phyloP scores from a whole-genome alignment of 2,329 filamentous ascomycete genomes.

The Whalleya microplaca region DNA sequence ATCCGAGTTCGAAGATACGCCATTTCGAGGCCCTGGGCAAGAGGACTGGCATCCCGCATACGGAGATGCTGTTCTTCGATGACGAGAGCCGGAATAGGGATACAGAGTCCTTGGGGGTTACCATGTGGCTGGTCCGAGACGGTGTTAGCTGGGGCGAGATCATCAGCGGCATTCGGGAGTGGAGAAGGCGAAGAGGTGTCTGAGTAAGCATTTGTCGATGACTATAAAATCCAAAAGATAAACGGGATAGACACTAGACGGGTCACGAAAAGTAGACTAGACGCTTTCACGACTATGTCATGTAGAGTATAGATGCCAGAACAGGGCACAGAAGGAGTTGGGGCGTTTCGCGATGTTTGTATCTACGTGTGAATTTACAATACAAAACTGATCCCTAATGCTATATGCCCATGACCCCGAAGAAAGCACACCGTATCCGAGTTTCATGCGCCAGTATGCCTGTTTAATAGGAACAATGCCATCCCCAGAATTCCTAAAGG shows the following conservation, averaged over 20 bases:
- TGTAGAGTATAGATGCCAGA: background rate
- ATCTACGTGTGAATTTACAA: background rate
- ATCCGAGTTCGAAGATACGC: constrained; percentile 79
- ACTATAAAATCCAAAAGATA: too few relatives aligned
- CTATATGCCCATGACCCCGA: background rate
- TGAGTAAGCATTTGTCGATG: constrained; percentile 7
- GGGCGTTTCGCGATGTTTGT: background rate
- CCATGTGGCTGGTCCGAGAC: constrained; percentile 80
- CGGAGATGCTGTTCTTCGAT: constrained; percentile 95
- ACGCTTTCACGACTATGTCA: background rate
- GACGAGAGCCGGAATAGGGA: constrained; percentile 87
- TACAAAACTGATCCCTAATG: background rate
- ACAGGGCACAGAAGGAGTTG: background rate
- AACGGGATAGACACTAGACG: too few relatives aligned
- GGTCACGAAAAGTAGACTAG: too few relatives aligned
- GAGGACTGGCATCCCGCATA: constrained; percentile 70
- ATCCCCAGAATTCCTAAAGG: background rate
- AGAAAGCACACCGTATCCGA: background rate
- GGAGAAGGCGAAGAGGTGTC: constrained; percentile 70
- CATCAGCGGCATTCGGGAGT: constrained; percentile 77
- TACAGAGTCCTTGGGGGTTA: constrained; percentile 77
- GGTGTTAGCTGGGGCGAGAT: constrained; percentile 78
- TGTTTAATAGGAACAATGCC: background rate
- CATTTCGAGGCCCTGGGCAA: constrained; percentile 79
- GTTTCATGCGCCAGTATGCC: background rate